phyloP scores from a whole-genome alignment of 176 grass and related monocot genomes.

The Aegilops bicornis region DNA sequence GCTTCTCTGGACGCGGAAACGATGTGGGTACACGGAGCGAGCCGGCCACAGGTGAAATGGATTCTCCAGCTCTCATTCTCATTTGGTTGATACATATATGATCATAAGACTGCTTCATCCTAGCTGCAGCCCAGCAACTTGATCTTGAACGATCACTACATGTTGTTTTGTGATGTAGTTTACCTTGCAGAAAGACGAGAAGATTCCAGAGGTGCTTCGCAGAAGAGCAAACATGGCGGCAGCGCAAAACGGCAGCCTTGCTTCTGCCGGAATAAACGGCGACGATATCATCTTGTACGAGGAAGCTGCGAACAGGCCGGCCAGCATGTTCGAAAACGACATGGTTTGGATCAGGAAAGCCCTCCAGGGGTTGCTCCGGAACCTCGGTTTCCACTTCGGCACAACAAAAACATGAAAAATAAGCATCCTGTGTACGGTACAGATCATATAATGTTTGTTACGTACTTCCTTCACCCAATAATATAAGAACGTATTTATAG shows the following conservation, averaged over 20 bases:
- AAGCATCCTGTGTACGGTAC: not conserved
- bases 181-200: not conserved
- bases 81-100: not conserved
- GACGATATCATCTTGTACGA: not conserved
- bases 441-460: not conserved
- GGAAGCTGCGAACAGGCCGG: constrained; percentile 11
- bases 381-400: constrained; percentile 49
- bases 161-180: not conserved
- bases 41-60: constrained; percentile 39
- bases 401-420: constrained; percentile 35
- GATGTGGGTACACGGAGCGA: not conserved
- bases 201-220: not conserved
- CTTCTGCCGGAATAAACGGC: not conserved
- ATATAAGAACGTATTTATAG: no score
- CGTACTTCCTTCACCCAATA: no score
- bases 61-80: not conserved
- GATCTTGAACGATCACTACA: not conserved
- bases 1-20: not conserved
- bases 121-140: not conserved
- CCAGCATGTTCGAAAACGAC: constrained; percentile 41
- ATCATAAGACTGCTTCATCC: not conserved
- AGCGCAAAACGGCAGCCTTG: not conserved
- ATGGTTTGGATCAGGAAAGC: constrained; percentile 46
- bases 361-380: constrained; percentile 42
- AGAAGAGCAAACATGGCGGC: not conserved